Evolutionary conservation across 108 stramenopile genomes (phyloP).

Genomic region (Cylindrotheca fusiformis): DNA sequence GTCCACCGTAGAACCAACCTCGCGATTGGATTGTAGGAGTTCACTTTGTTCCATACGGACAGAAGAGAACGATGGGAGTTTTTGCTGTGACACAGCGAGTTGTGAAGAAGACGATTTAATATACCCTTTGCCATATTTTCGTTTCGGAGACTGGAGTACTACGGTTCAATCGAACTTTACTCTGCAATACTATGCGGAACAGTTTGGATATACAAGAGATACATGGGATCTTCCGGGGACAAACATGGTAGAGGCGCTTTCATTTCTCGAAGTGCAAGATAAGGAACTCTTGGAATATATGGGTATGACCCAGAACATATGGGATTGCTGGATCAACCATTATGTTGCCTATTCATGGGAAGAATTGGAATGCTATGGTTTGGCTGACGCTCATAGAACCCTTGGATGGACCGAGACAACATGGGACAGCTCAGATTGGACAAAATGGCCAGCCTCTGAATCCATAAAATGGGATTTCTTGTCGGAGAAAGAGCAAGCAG

Average conservation of each 20-base stretch:
- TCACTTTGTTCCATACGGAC: background rate
- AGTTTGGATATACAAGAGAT: slow-evolving; percentile 7
- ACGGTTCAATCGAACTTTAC: background rate
- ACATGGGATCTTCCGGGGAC: slow-evolving; percentile 17
- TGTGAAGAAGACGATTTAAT: background rate
- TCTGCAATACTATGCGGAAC: background rate
- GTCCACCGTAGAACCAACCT: too few relatives aligned
- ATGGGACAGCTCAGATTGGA: background rate
- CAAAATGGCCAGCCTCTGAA: background rate
- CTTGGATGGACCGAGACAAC: slow-evolving; percentile 1
- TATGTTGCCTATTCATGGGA: background rate
- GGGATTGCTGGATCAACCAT: slow-evolving; percentile 13
- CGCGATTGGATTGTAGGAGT: too few relatives aligned
- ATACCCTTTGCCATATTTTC: background rate
- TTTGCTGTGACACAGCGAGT: background rate
- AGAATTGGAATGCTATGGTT: slow-evolving; percentile 1
- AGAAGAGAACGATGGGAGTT: background rate
- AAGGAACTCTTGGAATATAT: background rate
- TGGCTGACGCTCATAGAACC: background rate
- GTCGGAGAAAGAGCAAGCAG: background rate
- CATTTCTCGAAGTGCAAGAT: background rate
- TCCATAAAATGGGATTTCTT: background rate
- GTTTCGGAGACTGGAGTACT: background rate
- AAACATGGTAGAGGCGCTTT: background rate
- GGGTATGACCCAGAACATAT: background rate